phyloP scores from a whole-genome alignment of 2,329 filamentous ascomycete genomes.

The Pyrenophora teres region DNA sequence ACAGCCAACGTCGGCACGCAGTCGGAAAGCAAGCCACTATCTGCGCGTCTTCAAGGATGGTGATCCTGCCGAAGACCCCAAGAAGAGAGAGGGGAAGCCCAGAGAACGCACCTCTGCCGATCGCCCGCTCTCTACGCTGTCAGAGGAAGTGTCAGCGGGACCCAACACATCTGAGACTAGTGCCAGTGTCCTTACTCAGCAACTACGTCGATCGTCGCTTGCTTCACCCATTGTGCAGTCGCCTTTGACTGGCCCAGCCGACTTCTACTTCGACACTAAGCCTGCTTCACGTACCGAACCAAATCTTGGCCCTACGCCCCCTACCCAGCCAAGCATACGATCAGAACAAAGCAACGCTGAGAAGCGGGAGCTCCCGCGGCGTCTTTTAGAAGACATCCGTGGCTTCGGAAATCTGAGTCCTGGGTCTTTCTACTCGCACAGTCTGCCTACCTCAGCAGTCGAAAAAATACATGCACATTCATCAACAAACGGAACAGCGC shows the following conservation, averaged over 20 bases:
- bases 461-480: constrained; percentile 38
- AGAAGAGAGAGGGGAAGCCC: constrained; percentile 54
- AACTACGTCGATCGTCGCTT: constrained; percentile 28
- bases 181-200: constrained; percentile 20
- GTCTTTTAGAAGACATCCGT: constrained; percentile 61
- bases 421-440: constrained; percentile 60
- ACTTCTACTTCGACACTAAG: constrained; percentile 37
- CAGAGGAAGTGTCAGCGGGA: constrained; percentile 32
- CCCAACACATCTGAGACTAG: constrained; percentile 14
- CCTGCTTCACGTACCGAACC: constrained; percentile 17
- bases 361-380: constrained; percentile 50
- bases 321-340: constrained; percentile 1
- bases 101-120: constrained; percentile 45
- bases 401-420: constrained; percentile 59
- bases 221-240: constrained; percentile 36
- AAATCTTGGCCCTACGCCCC: constrained; percentile 4
- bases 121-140: constrained; percentile 25
- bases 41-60: constrained; percentile 68
- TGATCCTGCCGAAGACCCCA: constrained; percentile 59
- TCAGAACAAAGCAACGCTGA: constrained; percentile 3
- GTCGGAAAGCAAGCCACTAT: constrained; percentile 69
- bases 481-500: constrained; percentile 19
- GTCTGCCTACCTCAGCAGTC: constrained; percentile 42
- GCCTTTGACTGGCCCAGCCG: constrained; percentile 21
- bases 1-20: constrained; percentile 59